These are phyloP conservation scores for Anthostomella pinea DNA, from an alignment of 2,329 filamentous ascomycete genomes.

Conservation along the genomic window DNA sequence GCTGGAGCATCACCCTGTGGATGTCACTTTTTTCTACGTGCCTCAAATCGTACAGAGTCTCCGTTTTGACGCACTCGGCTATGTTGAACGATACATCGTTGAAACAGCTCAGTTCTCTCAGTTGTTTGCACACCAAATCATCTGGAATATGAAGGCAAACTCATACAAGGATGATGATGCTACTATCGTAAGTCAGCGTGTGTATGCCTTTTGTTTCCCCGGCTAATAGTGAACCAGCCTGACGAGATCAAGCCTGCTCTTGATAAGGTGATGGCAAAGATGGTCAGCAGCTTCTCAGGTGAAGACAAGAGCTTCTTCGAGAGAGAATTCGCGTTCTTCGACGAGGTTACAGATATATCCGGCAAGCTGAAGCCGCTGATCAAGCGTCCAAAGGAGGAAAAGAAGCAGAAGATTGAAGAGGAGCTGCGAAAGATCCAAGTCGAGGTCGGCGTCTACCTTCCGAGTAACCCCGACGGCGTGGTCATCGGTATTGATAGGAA, in stretches of 20 bases:
- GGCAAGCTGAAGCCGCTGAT: conserved; percentile 94
- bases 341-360: conserved; percentile 91
- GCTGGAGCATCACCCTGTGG: conserved; percentile 89
- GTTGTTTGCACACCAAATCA: conserved; percentile 97
- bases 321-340: conserved; percentile 96
- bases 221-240: conserved; percentile 50
- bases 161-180: conserved; percentile 96
- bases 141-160: conserved; percentile 99
- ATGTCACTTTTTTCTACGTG: conserved; percentile 98
- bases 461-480: conserved; percentile 93
- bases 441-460: conserved; percentile 94
- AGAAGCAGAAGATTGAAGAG: conserved; percentile 99
- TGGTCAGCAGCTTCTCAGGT: conserved; percentile 77
- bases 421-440: conserved; percentile 96
- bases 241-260: conserved; percentile 91
- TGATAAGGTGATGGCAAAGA: conserved; percentile 81
- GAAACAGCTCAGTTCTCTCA: conserved; percentile 98
- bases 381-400: conserved; percentile 88
- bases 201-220: not conserved
- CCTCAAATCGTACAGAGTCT: conserved; percentile 96
- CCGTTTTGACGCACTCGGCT: conserved; percentile 88
- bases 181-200: conserved; percentile 59
- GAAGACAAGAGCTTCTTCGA: conserved; percentile 86
- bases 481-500: conserved; percentile 98
- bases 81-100: conserved; percentile 93